Evolutionary conservation across 2,329 filamentous ascomycete genomes (phyloP), one percentile per base, ranked within the genome.

Genomic region (Aplosporella prunicola): DNA sequence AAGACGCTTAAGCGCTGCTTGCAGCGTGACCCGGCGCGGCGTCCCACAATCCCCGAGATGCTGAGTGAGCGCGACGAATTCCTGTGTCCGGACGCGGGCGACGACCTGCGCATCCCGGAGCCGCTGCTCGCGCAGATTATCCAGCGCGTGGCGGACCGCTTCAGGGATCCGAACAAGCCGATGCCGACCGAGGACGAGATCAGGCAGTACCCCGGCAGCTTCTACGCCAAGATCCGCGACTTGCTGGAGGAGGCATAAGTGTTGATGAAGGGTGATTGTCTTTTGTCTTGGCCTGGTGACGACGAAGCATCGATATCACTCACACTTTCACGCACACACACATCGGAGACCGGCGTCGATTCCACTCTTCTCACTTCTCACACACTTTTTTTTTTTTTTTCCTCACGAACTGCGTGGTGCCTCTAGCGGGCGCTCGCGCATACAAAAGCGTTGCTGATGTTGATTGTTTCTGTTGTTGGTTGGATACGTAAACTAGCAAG

Each of bases 71-170:
- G 59, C 6, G 74, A 80, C 47, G 61, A 66, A 2, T 80, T 74
- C 47, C 51, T 79, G 38, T 70, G 75, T 44, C 76, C 76, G 0
- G 74, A 78, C 29, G 24, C 61, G 55, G 40, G 70, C 68, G 35
- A 66, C 55, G 41, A 72, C 70, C 44, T 73, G 57, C 9, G 67
- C 3, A 62, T 63, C 15, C 50, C 55, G 2, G 50, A 77, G 50
- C 72, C 76, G n/a, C 61, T 78, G 50, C 60, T 80, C 4, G 68
- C 64, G 2, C 67, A 74, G 44, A 74, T 80, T 20, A 66, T 80
- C 44, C 63, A 66, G 35, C 71, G 72, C 32, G 73, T 80, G 11
- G 68, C 76, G 4, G 69, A 75, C 42, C 68, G 77, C 44, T 78
- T 75, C 50, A 60, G 68, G 20, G 69, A 71, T 47, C 51, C 55